Base-by-base conservation (phyloP, 2,329 filamentous ascomycete species). In the Aspergillus sp. region DNA sequence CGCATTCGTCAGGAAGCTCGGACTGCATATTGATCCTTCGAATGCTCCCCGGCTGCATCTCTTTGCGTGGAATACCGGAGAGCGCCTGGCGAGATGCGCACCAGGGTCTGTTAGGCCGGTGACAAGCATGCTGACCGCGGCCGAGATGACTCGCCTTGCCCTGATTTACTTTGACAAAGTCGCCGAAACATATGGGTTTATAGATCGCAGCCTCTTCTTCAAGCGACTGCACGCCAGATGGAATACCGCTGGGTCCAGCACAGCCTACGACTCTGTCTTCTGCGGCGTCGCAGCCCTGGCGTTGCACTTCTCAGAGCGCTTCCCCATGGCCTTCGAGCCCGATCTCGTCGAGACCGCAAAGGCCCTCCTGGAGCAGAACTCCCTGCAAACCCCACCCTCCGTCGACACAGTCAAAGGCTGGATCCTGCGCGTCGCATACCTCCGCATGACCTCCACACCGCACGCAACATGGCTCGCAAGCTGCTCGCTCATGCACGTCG, bases 1-100 rank as follows among this genome's bases (percentile, higher is more conserved):
- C 0, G 81, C 81, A 0, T 85, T 85, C 62, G 76, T 83, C 3
- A 70, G 81, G 43, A 75, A 77, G n/a, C 68, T 85, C 39, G 82
- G 78, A 0, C 73, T 83, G 43, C 76, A 78, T 41, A 70, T 85
- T 3, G 81, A 85, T 64, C 79, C 82, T 0, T 76, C 76, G 4
- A 79, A 79, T 59, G 81, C 80, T 2, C 82, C 82, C 0, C 76
- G 79, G 41, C 71, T 83, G 48, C 79, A 80, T 52, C 76, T 81
- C 0, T 84, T 85, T 60, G 81, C 78, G 0, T 85, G 82, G 82
- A 85, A 85, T 64, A 65, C 77, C 17, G 74, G 70, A n/a, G 57
- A 45, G 63, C 67, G 56, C 55, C 31, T 60, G 5, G 23, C 43
- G 12, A 31, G 27, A 31, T 31, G 27, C 9, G 27, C 27, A 31